Evolutionary conservation across 176 grass and related monocot species (phyloP).

Genomic region (Poa pratensis): DNA sequence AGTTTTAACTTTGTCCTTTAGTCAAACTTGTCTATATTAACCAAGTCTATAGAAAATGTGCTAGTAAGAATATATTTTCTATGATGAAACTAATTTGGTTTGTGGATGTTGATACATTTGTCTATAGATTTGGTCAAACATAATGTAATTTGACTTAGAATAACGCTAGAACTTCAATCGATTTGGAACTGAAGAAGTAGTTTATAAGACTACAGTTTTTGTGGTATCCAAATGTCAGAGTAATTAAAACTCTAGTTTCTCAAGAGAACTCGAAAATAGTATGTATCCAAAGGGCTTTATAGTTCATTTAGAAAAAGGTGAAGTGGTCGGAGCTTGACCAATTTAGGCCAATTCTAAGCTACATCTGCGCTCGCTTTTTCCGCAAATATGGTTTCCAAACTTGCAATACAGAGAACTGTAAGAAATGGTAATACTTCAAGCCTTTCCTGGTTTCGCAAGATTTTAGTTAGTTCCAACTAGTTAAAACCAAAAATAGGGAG

Average conservation of each 20-base stretch:
- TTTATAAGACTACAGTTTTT: background rate
- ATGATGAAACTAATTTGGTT: background rate
- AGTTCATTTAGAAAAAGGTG: background rate
- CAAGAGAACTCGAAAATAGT: background rate
- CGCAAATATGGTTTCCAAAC: background rate
- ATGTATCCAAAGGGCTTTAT: conserved; percentile 4
- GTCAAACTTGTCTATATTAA: background rate
- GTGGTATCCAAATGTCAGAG: background rate
- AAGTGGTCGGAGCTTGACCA: background rate
- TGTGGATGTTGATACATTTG: background rate
- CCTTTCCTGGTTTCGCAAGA: background rate
- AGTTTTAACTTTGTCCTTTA: background rate
- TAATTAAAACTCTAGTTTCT: conserved; percentile 1
- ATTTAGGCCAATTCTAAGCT: conserved; percentile 11
- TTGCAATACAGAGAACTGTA: background rate
- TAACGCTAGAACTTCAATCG: background rate
- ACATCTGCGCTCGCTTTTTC: background rate
- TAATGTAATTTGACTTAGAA: background rate
- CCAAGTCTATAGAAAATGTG: background rate
- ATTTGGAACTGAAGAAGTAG: background rate
- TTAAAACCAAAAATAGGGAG: background rate
- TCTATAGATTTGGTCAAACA: background rate
- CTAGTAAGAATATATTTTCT: background rate
- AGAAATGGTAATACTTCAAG: background rate
- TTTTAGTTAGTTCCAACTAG: background rate